A percentile compares a stretch with the other conserved stretches of the same genome.
phyloP scores from a whole-genome alignment of 2,329 filamentous ascomycete genomes.

The Hypomyces perniciosus region DNA sequence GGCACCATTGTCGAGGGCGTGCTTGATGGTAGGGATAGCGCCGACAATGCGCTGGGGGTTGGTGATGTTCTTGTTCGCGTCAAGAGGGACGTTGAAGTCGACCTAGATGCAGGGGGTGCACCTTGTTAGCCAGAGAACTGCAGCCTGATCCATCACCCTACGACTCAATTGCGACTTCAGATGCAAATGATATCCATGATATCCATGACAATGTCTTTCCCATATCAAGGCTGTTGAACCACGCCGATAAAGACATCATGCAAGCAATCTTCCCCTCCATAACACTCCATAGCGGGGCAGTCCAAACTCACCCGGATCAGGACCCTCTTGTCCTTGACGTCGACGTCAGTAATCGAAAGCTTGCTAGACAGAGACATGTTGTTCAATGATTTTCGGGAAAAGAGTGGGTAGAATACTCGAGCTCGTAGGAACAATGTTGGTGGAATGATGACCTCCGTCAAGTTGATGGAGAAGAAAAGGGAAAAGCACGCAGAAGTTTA shows the following conservation, averaged over 20 bases:
- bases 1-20: conserved; percentile 82
- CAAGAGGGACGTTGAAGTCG: conserved; percentile 99
- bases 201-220: neutral
- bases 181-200: too few relatives aligned
- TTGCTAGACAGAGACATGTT: conserved; percentile 98
- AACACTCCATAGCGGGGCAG: conserved; percentile 27
- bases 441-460: neutral
- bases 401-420: conserved; percentile 4
- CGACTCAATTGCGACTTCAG: too few relatives aligned
- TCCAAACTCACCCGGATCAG: conserved; percentile 76
- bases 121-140: neutral
- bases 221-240: neutral
- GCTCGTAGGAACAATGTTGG: conserved; percentile 6
- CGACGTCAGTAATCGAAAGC: conserved; percentile 91
- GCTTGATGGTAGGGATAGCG: conserved; percentile 90
- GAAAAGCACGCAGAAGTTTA: conserved; percentile 15
- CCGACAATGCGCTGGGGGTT: conserved; percentile 98
- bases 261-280: conserved; percentile 2
- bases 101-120: conserved; percentile 53
- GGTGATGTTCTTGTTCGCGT: conserved; percentile 86
- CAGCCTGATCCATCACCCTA: neutral
- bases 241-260: neutral
- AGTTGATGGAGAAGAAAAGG: conserved; percentile 7
- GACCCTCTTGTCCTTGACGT: conserved; percentile 97
- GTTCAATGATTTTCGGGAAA: conserved; percentile 16